Evolutionary conservation across 139 green algal species (phyloP).

Genomic region (Astrephomene gubernaculifera): DNA sequence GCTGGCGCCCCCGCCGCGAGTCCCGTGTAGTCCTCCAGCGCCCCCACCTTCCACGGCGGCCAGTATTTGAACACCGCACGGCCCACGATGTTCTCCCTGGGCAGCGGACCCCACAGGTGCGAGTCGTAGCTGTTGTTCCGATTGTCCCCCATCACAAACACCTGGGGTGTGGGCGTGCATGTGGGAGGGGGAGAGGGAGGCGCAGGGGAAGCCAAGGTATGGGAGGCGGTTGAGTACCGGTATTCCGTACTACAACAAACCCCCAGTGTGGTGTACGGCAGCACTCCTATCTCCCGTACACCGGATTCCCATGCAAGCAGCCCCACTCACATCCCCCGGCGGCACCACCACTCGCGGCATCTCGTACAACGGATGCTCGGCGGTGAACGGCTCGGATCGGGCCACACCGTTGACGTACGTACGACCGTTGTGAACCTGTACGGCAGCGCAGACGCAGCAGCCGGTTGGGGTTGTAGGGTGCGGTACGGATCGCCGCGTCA

Average conservation of each 20-base stretch:
- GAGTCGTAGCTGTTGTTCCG: slow-evolving; percentile 99
- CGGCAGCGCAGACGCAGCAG: too few relatives aligned
- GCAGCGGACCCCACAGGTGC: slow-evolving; percentile 97
- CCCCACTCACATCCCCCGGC: slow-evolving; percentile 66
- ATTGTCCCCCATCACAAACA: slow-evolving; percentile 99
- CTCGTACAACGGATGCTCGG: slow-evolving; percentile 83
- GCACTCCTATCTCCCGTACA: too few relatives aligned
- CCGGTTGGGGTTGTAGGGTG: too few relatives aligned
- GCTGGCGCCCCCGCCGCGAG: background rate
- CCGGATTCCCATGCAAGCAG: too few relatives aligned
- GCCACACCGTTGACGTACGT: slow-evolving; percentile 89
- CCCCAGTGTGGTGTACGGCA: too few relatives aligned
- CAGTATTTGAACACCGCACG: slow-evolving; percentile 95
- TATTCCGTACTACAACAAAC: too few relatives aligned
- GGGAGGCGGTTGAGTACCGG: too few relatives aligned
- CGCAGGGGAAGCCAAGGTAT: too few relatives aligned
- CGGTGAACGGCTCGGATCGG: slow-evolving; percentile 87
- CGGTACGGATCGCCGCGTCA: too few relatives aligned
- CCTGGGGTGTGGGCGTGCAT: slow-evolving; percentile 61
- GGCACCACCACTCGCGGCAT: slow-evolving; percentile 80
- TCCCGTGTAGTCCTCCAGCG: slow-evolving; percentile 66
- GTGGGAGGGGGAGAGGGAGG: too few relatives aligned
- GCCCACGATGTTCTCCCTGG: slow-evolving; percentile 88
- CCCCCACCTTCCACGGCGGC: slow-evolving; percentile 83
- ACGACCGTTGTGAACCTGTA: slow-evolving; percentile 85